Conservation (phyloP, 73 alveolate species). For the Tetrahymena elliotti region DNA sequence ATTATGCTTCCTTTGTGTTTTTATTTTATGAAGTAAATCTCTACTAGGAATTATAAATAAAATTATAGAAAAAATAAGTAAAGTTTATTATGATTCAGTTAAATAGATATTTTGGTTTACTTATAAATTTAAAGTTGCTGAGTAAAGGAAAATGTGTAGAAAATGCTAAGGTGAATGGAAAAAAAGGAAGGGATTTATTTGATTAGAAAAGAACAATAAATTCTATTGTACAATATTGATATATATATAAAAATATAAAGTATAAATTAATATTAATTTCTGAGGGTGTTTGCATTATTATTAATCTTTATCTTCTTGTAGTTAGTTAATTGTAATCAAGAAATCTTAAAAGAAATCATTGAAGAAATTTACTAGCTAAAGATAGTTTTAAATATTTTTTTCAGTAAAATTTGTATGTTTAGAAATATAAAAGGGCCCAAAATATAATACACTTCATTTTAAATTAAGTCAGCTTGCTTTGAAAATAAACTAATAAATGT, state of each 20-base stretch:
- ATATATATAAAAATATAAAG: background rate
- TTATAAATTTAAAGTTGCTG: too few relatives aligned
- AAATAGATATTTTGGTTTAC: too few relatives aligned
- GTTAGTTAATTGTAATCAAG: background rate
- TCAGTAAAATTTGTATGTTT: background rate
- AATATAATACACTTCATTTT: background rate
- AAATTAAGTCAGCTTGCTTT: background rate
- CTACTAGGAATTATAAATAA: too few relatives aligned
- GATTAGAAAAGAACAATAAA: background rate
- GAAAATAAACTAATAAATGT: background rate
- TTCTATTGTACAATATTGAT: background rate
- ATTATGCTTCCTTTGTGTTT: too few relatives aligned
- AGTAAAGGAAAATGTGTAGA: too few relatives aligned
- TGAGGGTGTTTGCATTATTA: background rate
- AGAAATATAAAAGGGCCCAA: background rate
- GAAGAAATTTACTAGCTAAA: background rate
- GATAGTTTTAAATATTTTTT: background rate
- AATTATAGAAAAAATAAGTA: too few relatives aligned
- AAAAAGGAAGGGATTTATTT: background rate
- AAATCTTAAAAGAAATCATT: background rate
- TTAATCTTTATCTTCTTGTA: too few relatives aligned
- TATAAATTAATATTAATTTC: background rate
- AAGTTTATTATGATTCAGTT: too few relatives aligned
- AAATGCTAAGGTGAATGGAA: background rate
- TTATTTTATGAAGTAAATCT: too few relatives aligned